Percentiles rank a stretch among this genome's conserved stretches.
These are phyloP conservation scores for Nothophaeocryptopus gaeumannii DNA, from an alignment of 2,329 filamentous ascomycete genomes.

Conservation along the genomic window DNA sequence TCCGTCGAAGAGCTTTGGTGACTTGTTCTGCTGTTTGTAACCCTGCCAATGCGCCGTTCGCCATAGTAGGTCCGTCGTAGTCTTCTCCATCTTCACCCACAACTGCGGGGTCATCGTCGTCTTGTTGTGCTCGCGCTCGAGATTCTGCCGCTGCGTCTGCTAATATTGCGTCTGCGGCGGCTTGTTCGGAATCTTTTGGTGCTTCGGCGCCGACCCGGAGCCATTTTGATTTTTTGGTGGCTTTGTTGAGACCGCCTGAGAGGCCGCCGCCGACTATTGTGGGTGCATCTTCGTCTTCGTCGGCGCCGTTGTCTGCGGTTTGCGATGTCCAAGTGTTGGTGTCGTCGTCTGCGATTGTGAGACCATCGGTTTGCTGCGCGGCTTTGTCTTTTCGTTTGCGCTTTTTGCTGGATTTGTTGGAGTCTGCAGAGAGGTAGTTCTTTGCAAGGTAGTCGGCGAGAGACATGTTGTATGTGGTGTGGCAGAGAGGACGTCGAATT, in stretches of 20 bases:
- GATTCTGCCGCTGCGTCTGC: conserved; percentile 36
- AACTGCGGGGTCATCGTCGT: conserved; percentile 50
- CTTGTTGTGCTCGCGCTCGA: conserved; percentile 29
- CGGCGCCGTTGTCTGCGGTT: conserved; percentile 45
- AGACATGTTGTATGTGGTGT: conserved; percentile 46
- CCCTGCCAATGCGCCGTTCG: conserved; percentile 81
- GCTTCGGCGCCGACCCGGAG: conserved; percentile 61
- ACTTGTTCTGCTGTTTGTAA: conserved; percentile 82
- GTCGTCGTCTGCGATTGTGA: conserved; percentile 55
- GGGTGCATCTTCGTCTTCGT: conserved; percentile 56
- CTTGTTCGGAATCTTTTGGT: conserved; percentile 54
- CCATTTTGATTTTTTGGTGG: conserved; percentile 79
- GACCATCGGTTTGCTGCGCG: conserved; percentile 39
- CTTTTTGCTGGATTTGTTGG: conserved; percentile 51
- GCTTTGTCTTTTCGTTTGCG: conserved; percentile 49
- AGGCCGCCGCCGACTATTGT: conserved; percentile 43
- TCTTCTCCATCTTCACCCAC: conserved; percentile 50
- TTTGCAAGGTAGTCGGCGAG: conserved; percentile 85
- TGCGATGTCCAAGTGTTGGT: conserved; percentile 50
- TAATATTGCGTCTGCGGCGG: conserved; percentile 55
- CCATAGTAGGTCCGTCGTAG: conserved; percentile 64
- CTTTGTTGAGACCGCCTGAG: conserved; percentile 53
- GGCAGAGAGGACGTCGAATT: too few species aligned
- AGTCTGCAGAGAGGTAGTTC: conserved; percentile 77
- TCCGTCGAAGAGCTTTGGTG: conserved; percentile 53